Conservation (phyloP, 345 rosid species). For the Nasturtium officinale region DNA sequence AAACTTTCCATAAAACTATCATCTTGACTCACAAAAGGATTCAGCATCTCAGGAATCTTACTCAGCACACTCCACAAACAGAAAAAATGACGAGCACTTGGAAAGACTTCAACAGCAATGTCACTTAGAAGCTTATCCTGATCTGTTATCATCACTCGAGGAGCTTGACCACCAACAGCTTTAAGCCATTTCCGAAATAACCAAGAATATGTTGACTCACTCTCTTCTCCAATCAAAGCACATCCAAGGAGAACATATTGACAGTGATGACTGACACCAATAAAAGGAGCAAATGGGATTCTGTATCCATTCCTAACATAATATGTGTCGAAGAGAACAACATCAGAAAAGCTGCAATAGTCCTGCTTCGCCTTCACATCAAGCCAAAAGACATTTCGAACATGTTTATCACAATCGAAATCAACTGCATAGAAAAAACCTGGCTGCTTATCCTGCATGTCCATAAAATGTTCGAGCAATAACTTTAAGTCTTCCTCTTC, state of each 20-base stretch:
- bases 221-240: constrained; percentile 52
- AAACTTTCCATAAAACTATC: constrained; percentile 50
- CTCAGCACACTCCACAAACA: constrained; percentile 41
- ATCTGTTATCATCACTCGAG: constrained; percentile 49
- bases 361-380: constrained; percentile 56
- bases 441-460: constrained; percentile 50
- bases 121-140: constrained; percentile 47
- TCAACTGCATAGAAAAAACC: constrained; percentile 59
- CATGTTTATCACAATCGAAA: constrained; percentile 35
- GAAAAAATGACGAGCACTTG: constrained; percentile 49
- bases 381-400: constrained; percentile 54
- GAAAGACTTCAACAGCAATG: constrained; percentile 47
- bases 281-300: constrained; percentile 39
- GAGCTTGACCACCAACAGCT: constrained; percentile 52
- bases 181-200: constrained; percentile 52
- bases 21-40: constrained; percentile 36
- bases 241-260: constrained; percentile 40
- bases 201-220: constrained; percentile 50
- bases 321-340: constrained; percentile 48
- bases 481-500: constrained; percentile 30
- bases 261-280: constrained; percentile 39
- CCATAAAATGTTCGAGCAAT: constrained; percentile 34
- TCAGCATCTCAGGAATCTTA: constrained; percentile 51
- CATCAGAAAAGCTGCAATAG: constrained; percentile 49
- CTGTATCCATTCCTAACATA: constrained; percentile 45